Conservation (phyloP, 371 early-diverging fungal species). For the Mortierella polycephala region DNA sequence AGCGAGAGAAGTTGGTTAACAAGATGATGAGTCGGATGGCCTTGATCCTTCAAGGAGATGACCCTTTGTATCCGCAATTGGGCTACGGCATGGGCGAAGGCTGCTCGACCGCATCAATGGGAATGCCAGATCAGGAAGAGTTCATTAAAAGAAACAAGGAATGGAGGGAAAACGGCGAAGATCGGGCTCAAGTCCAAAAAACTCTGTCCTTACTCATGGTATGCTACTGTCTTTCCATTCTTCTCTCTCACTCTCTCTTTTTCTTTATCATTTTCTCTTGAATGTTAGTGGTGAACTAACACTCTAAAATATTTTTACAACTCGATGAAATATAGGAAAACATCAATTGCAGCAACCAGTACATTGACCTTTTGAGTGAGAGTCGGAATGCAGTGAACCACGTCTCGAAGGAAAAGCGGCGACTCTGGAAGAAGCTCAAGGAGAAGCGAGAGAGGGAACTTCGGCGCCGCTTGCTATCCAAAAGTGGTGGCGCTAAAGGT, state of each 20-base stretch:
- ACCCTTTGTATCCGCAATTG: slow-evolving; percentile 45
- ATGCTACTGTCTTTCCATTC: neutral
- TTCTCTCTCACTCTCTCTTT: no score
- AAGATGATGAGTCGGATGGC: slow-evolving; percentile 54
- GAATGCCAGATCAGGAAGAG: slow-evolving; percentile 42
- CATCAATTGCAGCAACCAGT: slow-evolving; percentile 52
- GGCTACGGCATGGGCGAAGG: slow-evolving; percentile 52
- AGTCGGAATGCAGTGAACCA: slow-evolving; percentile 51
- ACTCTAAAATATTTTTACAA: neutral
- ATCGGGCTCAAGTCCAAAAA: slow-evolving; percentile 44
- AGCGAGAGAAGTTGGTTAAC: slow-evolving; percentile 52
- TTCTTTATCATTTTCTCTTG: no score
- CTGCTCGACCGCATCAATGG: slow-evolving; percentile 43
- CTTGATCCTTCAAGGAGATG: slow-evolving; percentile 50
- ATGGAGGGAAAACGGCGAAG: slow-evolving; percentile 48
- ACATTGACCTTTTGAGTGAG: slow-evolving; percentile 47
- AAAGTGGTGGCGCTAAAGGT: slow-evolving; percentile 1
- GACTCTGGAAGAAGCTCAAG: slow-evolving; percentile 45
- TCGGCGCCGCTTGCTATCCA: slow-evolving; percentile 31
- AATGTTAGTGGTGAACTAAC: no score
- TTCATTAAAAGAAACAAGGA: slow-evolving; percentile 31
- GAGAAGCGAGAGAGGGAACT: slow-evolving; percentile 45
- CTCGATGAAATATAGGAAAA: slow-evolving; percentile 30
- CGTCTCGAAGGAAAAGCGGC: slow-evolving; percentile 38
- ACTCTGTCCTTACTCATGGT: slow-evolving; percentile 47